Conservation (phyloP, 805 yeast species). For the Komagataella ulmi region DNA sequence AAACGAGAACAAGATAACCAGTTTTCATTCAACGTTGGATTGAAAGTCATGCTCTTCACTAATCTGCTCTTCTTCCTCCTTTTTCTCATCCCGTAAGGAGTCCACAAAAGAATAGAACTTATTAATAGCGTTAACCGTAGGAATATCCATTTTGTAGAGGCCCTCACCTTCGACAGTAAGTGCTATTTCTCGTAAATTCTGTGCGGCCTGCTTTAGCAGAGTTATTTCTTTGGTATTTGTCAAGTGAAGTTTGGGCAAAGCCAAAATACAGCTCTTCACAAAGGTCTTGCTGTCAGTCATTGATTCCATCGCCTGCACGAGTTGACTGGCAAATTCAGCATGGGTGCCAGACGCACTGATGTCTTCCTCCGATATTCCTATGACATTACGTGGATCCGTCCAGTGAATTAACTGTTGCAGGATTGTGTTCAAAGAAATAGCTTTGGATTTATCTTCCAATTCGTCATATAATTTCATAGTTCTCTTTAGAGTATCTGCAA, state of each 20-base stretch:
- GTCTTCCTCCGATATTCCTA: constrained; percentile 29
- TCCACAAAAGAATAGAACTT: neutral
- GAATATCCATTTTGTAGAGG: neutral
- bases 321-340: constrained; percentile 36
- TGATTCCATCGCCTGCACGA: neutral
- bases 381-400: constrained; percentile 70
- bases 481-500: constrained; percentile 53
- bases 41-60: neutral
- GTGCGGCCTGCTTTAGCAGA: neutral
- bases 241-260: neutral
- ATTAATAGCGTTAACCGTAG: neutral
- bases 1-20: constrained; percentile 20
- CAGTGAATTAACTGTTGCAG: constrained; percentile 67
- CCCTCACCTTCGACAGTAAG: neutral
- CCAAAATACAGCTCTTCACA: neutral
- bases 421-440: constrained; percentile 32
- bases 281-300: neutral
- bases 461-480: constrained; percentile 30
- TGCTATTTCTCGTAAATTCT: neutral
- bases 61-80: neutral
- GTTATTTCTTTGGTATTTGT: neutral
- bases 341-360: constrained; percentile 35
- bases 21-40: neutral
- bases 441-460: constrained; percentile 18
- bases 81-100: neutral